Evolutionary conservation across 2,329 filamentous ascomycete genomes (phyloP).

Genomic region (Aspergillus versicolor): DNA sequence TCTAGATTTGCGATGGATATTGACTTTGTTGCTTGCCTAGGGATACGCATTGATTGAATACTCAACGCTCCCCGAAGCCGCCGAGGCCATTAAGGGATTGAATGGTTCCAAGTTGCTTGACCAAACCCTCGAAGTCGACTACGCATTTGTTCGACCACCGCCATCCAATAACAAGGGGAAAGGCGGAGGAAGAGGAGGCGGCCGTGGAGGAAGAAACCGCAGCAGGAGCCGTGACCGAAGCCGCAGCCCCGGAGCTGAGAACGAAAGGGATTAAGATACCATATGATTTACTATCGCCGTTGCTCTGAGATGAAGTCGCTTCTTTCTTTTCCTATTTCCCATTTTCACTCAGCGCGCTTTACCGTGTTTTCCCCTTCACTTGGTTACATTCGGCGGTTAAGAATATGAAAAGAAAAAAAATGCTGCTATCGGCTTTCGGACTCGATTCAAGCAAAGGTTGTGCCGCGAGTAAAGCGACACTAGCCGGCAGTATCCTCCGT

Average conservation of each 20-base stretch:
- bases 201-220: conserved; percentile 38
- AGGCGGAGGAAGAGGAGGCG: conserved; percentile 42
- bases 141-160: conserved; percentile 64
- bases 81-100: conserved; percentile 60
- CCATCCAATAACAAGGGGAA: conserved; percentile 48
- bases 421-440: background rate
- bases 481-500: conserved; percentile 25
- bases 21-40: conserved; percentile 37
- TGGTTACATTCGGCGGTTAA: background rate
- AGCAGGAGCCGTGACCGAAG: conserved; percentile 48
- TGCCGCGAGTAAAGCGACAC: conserved; percentile 5
- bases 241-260: conserved; percentile 44
- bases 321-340: background rate
- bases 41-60: conserved; percentile 68
- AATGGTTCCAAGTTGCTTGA: conserved; percentile 63
- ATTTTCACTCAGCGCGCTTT: background rate
- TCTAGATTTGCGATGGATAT: background rate
- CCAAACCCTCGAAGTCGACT: conserved; percentile 65
- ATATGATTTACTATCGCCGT: background rate
- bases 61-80: conserved; percentile 62
- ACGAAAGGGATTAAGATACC: conserved; percentile 32
- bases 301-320: conserved; percentile 3
- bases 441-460: background rate
- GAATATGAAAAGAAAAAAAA: background rate
- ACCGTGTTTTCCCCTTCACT: background rate